phyloP scores from a whole-genome alignment of 305 asterid species.

The Fraxinus velutina region DNA sequence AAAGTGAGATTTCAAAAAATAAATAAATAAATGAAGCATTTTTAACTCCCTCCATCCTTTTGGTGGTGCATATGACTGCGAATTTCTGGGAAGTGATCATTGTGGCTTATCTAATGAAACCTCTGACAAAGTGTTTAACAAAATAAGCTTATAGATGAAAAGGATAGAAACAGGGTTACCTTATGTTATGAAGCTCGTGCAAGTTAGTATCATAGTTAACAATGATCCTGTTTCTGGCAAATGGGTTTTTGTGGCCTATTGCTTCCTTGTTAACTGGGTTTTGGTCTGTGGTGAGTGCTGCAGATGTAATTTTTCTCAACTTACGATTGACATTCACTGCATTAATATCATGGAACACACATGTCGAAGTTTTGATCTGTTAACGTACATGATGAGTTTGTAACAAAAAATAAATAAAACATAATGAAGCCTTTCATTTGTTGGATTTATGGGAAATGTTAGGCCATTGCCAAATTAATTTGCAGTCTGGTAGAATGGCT shows the following conservation, averaged over 20 bases:
- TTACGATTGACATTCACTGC: neutral
- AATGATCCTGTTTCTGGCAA: neutral
- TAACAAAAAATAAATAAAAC: neutral
- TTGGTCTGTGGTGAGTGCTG: neutral
- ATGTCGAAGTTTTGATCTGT: neutral
- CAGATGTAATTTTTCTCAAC: neutral
- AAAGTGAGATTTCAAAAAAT: neutral
- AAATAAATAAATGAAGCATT: neutral
- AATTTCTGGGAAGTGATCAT: neutral
- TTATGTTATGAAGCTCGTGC: neutral
- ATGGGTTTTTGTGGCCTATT: neutral
- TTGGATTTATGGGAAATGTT: neutral
- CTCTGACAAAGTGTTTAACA: neutral
- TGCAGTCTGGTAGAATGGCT: neutral
- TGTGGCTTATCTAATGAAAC: neutral
- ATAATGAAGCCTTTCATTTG: neutral
- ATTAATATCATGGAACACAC: neutral
- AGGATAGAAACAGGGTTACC: neutral
- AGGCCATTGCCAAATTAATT: neutral
- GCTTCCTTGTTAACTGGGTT: neutral
- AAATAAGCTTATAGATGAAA: neutral
- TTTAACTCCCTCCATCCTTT: neutral
- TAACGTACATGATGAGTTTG: neutral
- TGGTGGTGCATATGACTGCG: neutral
- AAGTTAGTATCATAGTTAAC: neutral